Percentiles rank a stretch among this genome's conserved stretches.
Conservation (phyloP, 257 asterid genomes). For the Buddleja alternifolia region DNA sequence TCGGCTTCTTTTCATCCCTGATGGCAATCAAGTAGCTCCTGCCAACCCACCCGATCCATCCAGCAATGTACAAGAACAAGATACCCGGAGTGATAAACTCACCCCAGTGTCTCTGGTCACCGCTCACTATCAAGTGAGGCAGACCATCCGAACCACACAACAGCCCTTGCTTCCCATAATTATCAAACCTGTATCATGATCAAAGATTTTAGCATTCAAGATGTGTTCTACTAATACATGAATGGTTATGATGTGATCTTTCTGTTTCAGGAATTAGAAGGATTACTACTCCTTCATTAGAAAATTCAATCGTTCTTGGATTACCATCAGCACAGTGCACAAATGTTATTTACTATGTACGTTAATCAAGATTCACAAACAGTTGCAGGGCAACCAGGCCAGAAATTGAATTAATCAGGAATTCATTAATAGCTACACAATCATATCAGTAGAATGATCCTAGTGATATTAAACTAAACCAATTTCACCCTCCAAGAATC, state of each 20-base stretch:
- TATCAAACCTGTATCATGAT: constrained; percentile 55
- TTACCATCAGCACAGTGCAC: too few species aligned
- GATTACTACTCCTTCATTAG: too few species aligned
- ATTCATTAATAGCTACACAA: too few species aligned
- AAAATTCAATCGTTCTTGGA: too few species aligned
- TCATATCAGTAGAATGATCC: background rate
- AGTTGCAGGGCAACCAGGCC: background rate
- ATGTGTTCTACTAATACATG: too few species aligned
- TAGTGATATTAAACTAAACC: background rate
- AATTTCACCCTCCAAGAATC: background rate
- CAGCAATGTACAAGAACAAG: constrained; percentile 87
- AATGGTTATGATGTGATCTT: background rate
- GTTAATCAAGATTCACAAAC: background rate
- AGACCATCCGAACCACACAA: constrained; percentile 92
- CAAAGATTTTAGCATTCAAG: background rate
- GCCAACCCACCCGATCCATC: constrained; percentile 99
- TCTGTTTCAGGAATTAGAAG: background rate
- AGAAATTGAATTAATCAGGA: background rate
- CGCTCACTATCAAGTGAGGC: constrained; percentile 97
- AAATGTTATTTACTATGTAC: too few species aligned
- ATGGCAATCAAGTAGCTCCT: constrained; percentile 93
- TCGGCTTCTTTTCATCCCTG: constrained; percentile 88
- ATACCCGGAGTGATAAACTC: constrained; percentile 96
- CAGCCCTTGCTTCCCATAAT: constrained; percentile 84
- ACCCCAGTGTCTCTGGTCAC: constrained; percentile 98